These are phyloP conservation scores for Candida boidinii DNA, from an alignment of 805 yeast species.

Conservation along the genomic window DNA sequence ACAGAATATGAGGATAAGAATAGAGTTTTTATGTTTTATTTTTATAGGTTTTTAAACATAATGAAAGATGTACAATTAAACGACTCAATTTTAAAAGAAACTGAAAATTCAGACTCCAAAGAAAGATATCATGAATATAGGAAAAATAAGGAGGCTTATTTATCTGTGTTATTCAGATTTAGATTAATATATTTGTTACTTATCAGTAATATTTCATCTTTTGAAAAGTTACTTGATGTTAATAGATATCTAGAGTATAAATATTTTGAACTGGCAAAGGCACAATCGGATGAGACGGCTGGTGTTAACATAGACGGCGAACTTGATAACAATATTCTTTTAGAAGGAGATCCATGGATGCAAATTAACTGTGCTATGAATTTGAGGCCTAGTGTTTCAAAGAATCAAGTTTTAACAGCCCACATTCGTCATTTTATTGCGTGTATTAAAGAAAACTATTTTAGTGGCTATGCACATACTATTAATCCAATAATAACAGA, in stretches of 20 bases:
- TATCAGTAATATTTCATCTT: too few species aligned
- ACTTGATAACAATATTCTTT: too few species aligned
- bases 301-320: too few species aligned
- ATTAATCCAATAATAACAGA: constrained; percentile 16
- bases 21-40: constrained; percentile 6
- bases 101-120: not conserved
- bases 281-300: too few species aligned
- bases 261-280: too few species aligned
- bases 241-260: too few species aligned
- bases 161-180: constrained; percentile 9
- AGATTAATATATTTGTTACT: constrained; percentile 13
- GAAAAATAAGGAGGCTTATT: constrained; percentile 4
- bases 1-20: constrained; percentile 2
- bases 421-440: constrained; percentile 3
- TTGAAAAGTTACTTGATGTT: too few species aligned
- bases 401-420: not conserved
- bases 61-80: not conserved
- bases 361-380: too few species aligned
- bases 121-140: not conserved
- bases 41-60: constrained; percentile 3
- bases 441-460: constrained; percentile 10
- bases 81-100: constrained; percentile 1
- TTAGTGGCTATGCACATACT: constrained; percentile 6
- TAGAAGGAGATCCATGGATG: too few species aligned
- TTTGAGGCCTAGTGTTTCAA: constrained; percentile 4